Evolutionary conservation across 805 yeast genomes (phyloP).

Genomic region (Wickerhamiella nectarea): DNA sequence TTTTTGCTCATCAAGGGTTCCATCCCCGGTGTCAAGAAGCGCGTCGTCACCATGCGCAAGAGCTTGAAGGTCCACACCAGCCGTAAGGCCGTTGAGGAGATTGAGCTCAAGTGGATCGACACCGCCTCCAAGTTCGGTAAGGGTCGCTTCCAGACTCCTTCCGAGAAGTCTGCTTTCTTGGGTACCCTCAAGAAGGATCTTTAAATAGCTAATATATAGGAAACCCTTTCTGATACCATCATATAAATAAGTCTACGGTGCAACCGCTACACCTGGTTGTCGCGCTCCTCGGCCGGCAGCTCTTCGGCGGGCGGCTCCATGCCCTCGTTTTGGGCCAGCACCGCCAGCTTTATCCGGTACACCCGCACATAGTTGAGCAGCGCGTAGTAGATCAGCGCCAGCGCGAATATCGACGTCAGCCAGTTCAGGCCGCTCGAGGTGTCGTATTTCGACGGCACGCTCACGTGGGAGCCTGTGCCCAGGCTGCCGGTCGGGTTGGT

Average conservation of each 20-base stretch:
- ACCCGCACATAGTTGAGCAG: constrained; percentile 4
- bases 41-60: constrained; percentile 98
- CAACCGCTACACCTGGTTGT: neutral
- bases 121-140: constrained; percentile 99
- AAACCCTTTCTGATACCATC: too few relatives aligned
- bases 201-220: constrained; percentile 21
- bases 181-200: constrained; percentile 99
- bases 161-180: constrained; percentile 98
- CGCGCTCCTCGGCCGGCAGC: neutral
- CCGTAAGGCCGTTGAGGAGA: constrained; percentile 94
- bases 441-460: neutral
- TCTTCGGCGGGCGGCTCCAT: neutral
- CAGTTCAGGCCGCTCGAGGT: neutral
- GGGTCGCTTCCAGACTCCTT: constrained; percentile 99
- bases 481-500: constrained; percentile 6
- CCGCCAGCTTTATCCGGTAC: constrained; percentile 4
- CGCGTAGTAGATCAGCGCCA: constrained; percentile 1
- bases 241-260: too few relatives aligned
- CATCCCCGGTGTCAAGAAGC: constrained; percentile 99
- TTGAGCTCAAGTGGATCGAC: constrained; percentile 97
- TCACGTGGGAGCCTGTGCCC: neutral
- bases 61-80: constrained; percentile 95
- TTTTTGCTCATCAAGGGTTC: constrained; percentile 96
- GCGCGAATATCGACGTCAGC: constrained; percentile 1
- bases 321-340: neutral